Percentiles rank a stretch among this genome's conserved stretches.
These are phyloP conservation scores for Ambispora gerdemannii DNA, from an alignment of 192 early-diverging fungal genomes.

Conservation along the genomic window DNA sequence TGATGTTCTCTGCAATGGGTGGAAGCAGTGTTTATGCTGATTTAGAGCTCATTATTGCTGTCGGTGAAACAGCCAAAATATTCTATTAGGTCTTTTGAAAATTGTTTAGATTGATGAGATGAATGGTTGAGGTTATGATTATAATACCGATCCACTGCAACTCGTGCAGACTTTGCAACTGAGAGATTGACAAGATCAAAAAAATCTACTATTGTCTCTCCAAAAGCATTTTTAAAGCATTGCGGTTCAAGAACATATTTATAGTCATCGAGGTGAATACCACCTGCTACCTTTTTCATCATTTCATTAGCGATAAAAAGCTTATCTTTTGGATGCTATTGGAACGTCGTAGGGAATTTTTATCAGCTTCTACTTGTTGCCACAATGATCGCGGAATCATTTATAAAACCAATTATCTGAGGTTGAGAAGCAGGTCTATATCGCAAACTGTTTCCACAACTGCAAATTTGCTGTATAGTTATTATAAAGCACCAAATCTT, in stretches of 20 bases:
- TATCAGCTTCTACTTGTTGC: too few species aligned
- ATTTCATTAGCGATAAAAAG: constrained; percentile 1
- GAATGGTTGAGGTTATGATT: background rate
- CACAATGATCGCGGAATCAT: too few species aligned
- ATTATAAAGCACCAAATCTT: too few species aligned
- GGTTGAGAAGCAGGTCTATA: too few species aligned
- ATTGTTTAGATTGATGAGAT: constrained; percentile 5
- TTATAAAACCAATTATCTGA: too few species aligned
- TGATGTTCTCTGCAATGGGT: background rate
- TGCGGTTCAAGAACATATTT: background rate
- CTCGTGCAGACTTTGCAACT: background rate
- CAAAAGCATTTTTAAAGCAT: constrained; percentile 9
- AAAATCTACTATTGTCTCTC: constrained; percentile 10
- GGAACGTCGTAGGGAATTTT: background rate
- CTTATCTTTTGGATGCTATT: background rate
- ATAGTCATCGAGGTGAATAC: background rate
- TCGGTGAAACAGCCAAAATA: constrained; percentile 5
- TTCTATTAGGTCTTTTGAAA: background rate
- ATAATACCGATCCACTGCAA: background rate
- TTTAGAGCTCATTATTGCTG: constrained; percentile 6
- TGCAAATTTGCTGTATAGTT: too few species aligned
- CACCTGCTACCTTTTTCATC: background rate
- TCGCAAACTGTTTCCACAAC: too few species aligned
- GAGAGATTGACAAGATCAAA: constrained; percentile 1
- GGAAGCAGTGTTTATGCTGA: background rate